These are phyloP conservation scores for Amyloporia xantha DNA, from an alignment of 768 basidiomycete genomes.

Conservation along the genomic window DNA sequence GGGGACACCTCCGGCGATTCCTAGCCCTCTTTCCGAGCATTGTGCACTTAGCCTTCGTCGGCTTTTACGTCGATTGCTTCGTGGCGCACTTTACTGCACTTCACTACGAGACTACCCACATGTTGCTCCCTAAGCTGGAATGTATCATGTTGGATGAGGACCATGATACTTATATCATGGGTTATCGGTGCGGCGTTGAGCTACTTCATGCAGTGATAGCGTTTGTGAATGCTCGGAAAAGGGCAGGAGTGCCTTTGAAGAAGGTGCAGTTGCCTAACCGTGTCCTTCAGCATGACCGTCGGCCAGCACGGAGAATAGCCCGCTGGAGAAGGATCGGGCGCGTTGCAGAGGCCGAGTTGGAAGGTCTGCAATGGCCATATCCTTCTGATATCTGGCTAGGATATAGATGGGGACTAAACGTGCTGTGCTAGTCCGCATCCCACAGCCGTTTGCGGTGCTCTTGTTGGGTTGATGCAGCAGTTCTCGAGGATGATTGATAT, in stretches of 20 bases:
- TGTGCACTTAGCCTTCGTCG: background rate
- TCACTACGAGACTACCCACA: background rate
- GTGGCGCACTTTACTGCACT: background rate
- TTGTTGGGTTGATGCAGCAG: too few species aligned
- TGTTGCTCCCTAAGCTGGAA: background rate
- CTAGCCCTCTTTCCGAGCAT: slow-evolving; percentile 3
- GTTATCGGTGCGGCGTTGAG: background rate
- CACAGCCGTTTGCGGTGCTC: too few species aligned
- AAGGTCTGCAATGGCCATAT: background rate
- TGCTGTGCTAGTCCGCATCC: too few species aligned
- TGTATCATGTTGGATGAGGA: background rate
- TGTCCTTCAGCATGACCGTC: background rate
- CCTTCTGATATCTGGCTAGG: slow-evolving; percentile 1
- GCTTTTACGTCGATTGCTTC: background rate
- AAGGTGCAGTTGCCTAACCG: background rate
- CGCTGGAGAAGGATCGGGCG: background rate
- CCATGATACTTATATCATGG: background rate
- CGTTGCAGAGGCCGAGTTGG: background rate
- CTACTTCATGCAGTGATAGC: background rate
- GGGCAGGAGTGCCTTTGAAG: background rate
- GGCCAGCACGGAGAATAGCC: background rate
- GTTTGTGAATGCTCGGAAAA: background rate
- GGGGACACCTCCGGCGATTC: background rate
- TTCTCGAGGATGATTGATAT: too few species aligned
- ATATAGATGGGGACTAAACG: background rate